Conservation (phyloP, 2,329 filamentous ascomycete genomes). For the Aureobasidium zeae region DNA sequence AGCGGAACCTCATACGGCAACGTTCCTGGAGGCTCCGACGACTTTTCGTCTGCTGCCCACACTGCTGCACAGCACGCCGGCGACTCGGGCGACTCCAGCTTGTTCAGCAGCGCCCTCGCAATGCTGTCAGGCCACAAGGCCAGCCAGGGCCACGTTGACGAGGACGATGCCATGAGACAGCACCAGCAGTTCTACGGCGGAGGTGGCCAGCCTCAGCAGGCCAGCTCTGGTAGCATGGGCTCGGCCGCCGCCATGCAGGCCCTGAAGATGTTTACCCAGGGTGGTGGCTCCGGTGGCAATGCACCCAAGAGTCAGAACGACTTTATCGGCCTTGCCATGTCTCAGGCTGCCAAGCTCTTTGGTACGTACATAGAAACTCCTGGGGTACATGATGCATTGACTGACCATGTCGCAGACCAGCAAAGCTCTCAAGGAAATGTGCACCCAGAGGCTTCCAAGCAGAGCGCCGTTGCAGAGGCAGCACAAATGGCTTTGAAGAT, state of each 20-base stretch:
- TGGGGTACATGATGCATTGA: background rate
- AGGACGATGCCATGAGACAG: constrained; percentile 58
- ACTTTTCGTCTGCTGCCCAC: constrained; percentile 45
- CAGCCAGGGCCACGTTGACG: constrained; percentile 47
- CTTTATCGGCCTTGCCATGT: constrained; percentile 80
- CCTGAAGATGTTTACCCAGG: constrained; percentile 59
- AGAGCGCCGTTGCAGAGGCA: constrained; percentile 67
- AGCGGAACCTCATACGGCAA: constrained; percentile 36
- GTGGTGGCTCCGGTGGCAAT: constrained; percentile 30
- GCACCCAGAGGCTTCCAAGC: constrained; percentile 57
- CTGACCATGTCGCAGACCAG: constrained; percentile 32
- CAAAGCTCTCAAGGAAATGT: constrained; percentile 47
- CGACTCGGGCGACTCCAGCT: constrained; percentile 37
- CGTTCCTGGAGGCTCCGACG: constrained; percentile 34
- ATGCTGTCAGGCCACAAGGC: constrained; percentile 47
- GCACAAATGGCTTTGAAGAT: constrained; percentile 84
- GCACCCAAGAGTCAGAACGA: constrained; percentile 55
- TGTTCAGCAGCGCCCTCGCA: constrained; percentile 50
- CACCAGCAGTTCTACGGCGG: constrained; percentile 66
- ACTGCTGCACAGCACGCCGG: constrained; percentile 48
- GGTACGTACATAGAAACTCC: constrained; percentile 25
- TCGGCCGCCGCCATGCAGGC: constrained; percentile 76
- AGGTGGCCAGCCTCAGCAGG: constrained; percentile 39
- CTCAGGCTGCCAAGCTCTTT: constrained; percentile 71
- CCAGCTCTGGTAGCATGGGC: constrained; percentile 44